Evolutionary conservation across 2,329 filamentous ascomycete species (phyloP).

Genomic region (Claviceps cyperi): DNA sequence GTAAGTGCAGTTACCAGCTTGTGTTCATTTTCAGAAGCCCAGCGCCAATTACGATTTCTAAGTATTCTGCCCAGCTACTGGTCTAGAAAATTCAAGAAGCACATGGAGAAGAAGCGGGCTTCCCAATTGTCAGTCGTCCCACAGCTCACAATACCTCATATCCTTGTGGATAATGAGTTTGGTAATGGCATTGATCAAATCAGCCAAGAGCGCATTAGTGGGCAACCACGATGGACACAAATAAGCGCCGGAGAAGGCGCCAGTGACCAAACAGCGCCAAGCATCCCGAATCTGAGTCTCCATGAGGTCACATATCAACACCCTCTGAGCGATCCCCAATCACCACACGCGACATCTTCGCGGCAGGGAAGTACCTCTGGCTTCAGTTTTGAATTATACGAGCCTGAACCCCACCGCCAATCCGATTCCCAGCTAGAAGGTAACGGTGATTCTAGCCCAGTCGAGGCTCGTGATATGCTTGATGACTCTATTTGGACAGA

Average conservation of each 20-base stretch:
- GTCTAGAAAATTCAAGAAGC: constrained; percentile 66
- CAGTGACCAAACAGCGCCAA: constrained; percentile 7
- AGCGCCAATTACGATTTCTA: neutral
- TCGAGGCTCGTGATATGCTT: constrained; percentile 69
- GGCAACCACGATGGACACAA: constrained; percentile 7
- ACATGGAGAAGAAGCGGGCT: constrained; percentile 55
- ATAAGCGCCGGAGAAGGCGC: constrained; percentile 6
- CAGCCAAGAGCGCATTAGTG: neutral
- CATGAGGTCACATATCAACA: constrained; percentile 24
- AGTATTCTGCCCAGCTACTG: constrained; percentile 44
- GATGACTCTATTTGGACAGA: constrained; percentile 89
- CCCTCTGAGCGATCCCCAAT: constrained; percentile 40
- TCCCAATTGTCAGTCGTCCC: constrained; percentile 68
- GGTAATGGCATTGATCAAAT: constrained; percentile 19
- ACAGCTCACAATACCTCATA: constrained; percentile 74
- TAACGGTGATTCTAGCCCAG: constrained; percentile 53
- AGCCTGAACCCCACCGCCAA: constrained; percentile 20
- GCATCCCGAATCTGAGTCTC: constrained; percentile 27
- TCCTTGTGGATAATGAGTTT: constrained; percentile 71
- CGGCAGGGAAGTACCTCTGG: constrained; percentile 33
- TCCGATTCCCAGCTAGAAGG: constrained; percentile 32
- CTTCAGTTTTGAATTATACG: constrained; percentile 45
- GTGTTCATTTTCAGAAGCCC: neutral
- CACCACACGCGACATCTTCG: constrained; percentile 24
- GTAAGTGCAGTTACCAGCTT: constrained; percentile 27